Evolutionary conservation across 2,329 filamentous ascomycete genomes (phyloP), one percentile per base, ranked within the genome.

Genomic region (Sporothrix mexicana): DNA sequence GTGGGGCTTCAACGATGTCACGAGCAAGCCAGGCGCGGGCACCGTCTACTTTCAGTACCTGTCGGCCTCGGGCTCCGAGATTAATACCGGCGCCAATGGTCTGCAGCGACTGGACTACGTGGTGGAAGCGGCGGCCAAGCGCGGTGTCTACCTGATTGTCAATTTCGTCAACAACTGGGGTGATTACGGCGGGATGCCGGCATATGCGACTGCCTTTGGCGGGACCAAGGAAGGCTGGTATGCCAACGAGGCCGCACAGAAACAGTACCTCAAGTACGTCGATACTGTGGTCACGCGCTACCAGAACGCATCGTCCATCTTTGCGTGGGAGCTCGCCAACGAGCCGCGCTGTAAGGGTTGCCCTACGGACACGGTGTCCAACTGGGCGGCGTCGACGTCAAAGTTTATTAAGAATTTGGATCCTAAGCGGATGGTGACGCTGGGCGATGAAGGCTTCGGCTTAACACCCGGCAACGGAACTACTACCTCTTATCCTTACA

Each of bases 141-240:
- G 87, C 71, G 87, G 86, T 3, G 83, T 92, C 76, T 90, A 90
- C 79, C 81, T 92, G 5, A 90, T 92, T 74, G 86, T 90, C 77
- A 87, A 88, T 76, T 88, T 91, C 59, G 88, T 92, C 72, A 92
- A 92, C 81, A 88, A 92, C 81, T 93, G 90, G 90, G 83, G 83
- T 62, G 91, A 92, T 77, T 92, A 91, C 59, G 90, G 75, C 41
- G 89, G 90, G 66, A 90, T 91, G 81, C 82, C 83, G 12, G 86
- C 87, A 1, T 91, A 91, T 76, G 84, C 85, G 61, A 81, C 79
- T 12, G 86, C 85, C 1, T 90, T 87, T 72, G 88, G 87, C 51
- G 85, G 85, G 25, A 80, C 79, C 72, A 83, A 87, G 73, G 82
- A 84, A 36, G 79, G 80, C 10, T 91, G 87, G 83, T 91, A 89